These are phyloP conservation scores for Aspergillus aculeatus DNA, from an alignment of 2,329 filamentous ascomycete species.

Conservation along the genomic window DNA sequence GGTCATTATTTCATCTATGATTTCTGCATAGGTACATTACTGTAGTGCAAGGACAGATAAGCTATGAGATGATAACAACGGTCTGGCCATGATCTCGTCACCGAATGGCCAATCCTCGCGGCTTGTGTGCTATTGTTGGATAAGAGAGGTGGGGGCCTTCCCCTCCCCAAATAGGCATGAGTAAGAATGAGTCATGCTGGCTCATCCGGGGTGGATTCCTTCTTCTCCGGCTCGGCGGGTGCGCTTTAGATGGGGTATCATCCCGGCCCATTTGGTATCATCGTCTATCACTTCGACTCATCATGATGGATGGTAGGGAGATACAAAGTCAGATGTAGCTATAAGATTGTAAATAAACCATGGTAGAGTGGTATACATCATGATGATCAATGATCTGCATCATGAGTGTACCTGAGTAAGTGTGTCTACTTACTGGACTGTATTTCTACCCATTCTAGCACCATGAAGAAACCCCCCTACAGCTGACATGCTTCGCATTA, in stretches of 20 bases:
- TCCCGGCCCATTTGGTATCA: neutral
- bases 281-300: constrained; percentile 1
- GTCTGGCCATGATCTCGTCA: too few species aligned
- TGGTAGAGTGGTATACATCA: neutral
- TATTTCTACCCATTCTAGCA: neutral
- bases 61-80: too few species aligned
- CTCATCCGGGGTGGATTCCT: neutral
- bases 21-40: too few species aligned
- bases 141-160: neutral
- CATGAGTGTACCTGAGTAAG: neutral
- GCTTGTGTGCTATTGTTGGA: too few species aligned
- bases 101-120: too few species aligned
- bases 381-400: neutral
- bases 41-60: too few species aligned
- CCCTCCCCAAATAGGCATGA: neutral
- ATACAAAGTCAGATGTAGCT: neutral
- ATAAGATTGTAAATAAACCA: neutral
- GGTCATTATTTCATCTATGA: too few species aligned
- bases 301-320: neutral
- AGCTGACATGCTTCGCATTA: constrained; percentile 16
- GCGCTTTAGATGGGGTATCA: neutral
- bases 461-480: constrained; percentile 15
- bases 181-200: constrained; percentile 9
- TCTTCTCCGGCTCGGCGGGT: neutral
- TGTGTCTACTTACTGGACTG: neutral